phyloP scores from a whole-genome alignment of 139 green algal genomes.

The Nannochloris sp. region DNA sequence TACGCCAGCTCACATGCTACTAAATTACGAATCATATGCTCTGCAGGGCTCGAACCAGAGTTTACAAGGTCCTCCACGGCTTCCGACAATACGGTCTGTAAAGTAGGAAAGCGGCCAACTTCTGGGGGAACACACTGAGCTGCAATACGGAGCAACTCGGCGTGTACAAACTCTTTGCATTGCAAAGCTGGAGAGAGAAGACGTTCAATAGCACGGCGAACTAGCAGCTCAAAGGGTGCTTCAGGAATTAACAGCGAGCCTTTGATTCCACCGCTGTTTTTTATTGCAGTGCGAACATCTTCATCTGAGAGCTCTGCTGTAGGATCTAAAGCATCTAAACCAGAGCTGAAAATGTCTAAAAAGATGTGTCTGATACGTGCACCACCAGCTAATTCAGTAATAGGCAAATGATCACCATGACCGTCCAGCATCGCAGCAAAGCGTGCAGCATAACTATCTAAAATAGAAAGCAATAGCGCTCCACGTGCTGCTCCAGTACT shows the following conservation, averaged over 20 bases:
- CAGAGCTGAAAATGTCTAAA: constrained; percentile 64
- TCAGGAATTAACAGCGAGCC: constrained; percentile 81
- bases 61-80: constrained; percentile 72
- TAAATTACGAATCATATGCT: constrained; percentile 52
- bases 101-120: constrained; percentile 52
- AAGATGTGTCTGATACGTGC: constrained; percentile 81
- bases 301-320: constrained; percentile 69
- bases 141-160: constrained; percentile 79
- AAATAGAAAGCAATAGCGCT: constrained; percentile 71
- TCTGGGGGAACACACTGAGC: constrained; percentile 61
- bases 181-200: constrained; percentile 68
- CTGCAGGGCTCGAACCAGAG: constrained; percentile 48
- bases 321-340: constrained; percentile 45
- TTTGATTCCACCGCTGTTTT: constrained; percentile 80
- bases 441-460: constrained; percentile 73
- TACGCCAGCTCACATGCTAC: constrained; percentile 85
- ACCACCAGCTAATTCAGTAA: constrained; percentile 73
- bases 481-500: constrained; percentile 29
- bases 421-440: constrained; percentile 81
- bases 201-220: constrained; percentile 58
- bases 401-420: constrained; percentile 58
- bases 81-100: constrained; percentile 47
- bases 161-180: constrained; percentile 62
- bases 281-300: constrained; percentile 86
- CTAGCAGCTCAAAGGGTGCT: constrained; percentile 92